Evolutionary conservation across 306 rosid species (phyloP).

Genomic region (Casuarina cunninghamiana): DNA sequence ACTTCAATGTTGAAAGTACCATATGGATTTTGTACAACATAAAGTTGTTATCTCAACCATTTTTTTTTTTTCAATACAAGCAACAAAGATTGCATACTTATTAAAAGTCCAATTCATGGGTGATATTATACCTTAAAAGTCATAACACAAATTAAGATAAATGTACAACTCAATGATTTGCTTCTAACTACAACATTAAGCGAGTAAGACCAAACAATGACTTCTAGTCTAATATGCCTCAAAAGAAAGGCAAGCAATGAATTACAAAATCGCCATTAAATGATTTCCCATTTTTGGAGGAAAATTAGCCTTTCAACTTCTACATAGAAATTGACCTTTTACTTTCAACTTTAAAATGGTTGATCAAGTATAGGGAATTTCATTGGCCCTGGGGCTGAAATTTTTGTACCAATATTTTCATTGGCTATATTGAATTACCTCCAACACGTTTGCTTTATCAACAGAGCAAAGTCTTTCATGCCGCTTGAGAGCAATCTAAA

Average conservation of each 20-base stretch:
- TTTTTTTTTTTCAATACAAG: background rate
- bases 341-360: too few relatives aligned
- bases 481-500: slow-evolving; percentile 81
- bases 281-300: background rate
- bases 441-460: slow-evolving; percentile 95
- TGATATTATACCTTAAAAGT: background rate
- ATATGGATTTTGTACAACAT: too few relatives aligned
- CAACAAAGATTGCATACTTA: background rate
- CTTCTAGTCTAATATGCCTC: background rate
- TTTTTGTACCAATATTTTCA: too few relatives aligned
- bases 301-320: background rate
- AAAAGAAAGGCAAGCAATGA: background rate
- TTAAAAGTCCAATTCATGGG: background rate
- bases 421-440: slow-evolving; percentile 43
- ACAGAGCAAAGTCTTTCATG: slow-evolving; percentile 79
- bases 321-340: too few relatives aligned
- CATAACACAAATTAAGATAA: too few relatives aligned
- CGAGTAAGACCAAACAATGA: background rate
- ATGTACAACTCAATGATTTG: background rate
- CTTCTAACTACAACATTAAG: background rate
- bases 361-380: too few relatives aligned
- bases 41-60: too few relatives aligned
- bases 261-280: background rate
- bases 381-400: too few relatives aligned
- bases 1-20: too few relatives aligned